A percentile compares a stretch with the other conserved stretches of the same genome.
Conservation (phyloP, 129 eudicot genomes). For the Logfia minima region DNA sequence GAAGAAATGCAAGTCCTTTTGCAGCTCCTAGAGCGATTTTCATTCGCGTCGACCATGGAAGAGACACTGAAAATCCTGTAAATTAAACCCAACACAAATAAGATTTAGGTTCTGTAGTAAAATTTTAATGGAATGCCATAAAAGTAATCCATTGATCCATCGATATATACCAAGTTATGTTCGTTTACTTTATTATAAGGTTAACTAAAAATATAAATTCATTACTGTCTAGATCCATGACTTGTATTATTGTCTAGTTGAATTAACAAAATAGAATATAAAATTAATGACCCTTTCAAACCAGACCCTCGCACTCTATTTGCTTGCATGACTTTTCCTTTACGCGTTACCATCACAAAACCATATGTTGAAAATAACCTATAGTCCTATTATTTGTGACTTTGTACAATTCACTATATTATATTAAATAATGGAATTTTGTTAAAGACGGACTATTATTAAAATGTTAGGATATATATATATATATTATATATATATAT, state of each 20-base stretch:
- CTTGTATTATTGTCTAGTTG: neutral
- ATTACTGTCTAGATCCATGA: neutral
- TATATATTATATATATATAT: no score
- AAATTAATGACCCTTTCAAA: neutral
- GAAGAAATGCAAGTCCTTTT: constrained; percentile 82
- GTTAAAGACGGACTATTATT: no score
- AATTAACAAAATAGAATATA: neutral
- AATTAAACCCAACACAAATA: constrained; percentile 6
- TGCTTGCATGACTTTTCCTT: constrained; percentile 14
- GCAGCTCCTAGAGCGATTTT: constrained; percentile 81
- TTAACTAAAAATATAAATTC: no score
- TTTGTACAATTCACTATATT: no score
- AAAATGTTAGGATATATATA: no score
- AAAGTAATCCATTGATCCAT: neutral
- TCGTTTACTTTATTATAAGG: no score
- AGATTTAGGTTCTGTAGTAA: neutral
- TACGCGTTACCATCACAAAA: constrained; percentile 6
- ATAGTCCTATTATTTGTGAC: neutral
- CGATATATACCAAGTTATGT: neutral
- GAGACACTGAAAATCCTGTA: constrained; percentile 72
- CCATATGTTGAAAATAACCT: neutral
- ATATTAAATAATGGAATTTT: no score
- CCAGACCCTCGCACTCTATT: neutral
- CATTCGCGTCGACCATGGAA: constrained; percentile 85
- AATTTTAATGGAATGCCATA: neutral